Evolutionary conservation across 2,329 filamentous ascomycete species (phyloP), one percentile per base, ranked within the genome.

Genomic region (Phyllosticta ampelicida): DNA sequence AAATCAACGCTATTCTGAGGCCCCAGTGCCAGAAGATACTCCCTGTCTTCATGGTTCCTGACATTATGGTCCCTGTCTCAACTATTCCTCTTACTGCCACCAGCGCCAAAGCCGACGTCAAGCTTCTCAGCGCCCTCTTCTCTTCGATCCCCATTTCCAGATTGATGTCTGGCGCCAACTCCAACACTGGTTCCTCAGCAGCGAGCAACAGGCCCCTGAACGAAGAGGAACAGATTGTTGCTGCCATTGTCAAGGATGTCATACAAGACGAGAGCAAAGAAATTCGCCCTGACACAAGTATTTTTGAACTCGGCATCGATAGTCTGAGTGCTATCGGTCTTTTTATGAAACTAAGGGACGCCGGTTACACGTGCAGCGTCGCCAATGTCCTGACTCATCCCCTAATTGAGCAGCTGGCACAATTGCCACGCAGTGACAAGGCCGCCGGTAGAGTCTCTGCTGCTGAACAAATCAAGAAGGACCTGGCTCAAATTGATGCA

Each of bases 31-130:
- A 60, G 26, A 61, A 64, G 36, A 55, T 60, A n/a, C 55, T 74
- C 9, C 71, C 73, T 0, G 62, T 65, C 23, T 69, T 70, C 60
- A 73, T 75, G 72, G 69, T 74, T 53, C 73, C 74, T 9, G 68
- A 68, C n/a, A 62, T 71, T 1, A 73, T 72, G 53, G 69, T 75
- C 50, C 71, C 71, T 1, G 57, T 75, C 8, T 63, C 62, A 30
- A 65, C 65, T 48, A 64, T 75, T n/a, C 73, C 71, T 0, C 63
- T 69, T 30, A 68, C 68, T 9, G 65, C 65, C 8, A 66, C 68
- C 59, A 71, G 68, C 3, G 66, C 67, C 8, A 72, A 72, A 55
- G 67, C 65, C 1, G 67, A 71, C 53, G 58, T 66, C 10, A 72
- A 72, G 56, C 60, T 65, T 16, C 63, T 72, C 2, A 65, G 65